These are phyloP conservation scores for Abortiporus biennis DNA, from an alignment of 1,284 basidiomycete genomes.

Conservation along the genomic window DNA sequence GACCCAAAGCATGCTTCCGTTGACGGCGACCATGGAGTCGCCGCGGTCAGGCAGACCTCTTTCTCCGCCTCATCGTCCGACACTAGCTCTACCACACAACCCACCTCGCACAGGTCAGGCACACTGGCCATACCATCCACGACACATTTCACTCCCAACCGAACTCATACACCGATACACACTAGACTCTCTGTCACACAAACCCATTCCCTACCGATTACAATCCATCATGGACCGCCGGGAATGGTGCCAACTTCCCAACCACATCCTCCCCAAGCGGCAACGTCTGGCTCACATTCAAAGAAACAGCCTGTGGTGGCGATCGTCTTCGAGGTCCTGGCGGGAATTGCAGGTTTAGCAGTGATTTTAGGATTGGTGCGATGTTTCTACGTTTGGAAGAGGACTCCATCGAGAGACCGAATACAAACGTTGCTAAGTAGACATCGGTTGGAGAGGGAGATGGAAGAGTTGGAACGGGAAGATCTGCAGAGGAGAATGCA, in stretches of 20 bases:
- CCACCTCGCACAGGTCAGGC: neutral
- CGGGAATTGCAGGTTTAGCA: slow-evolving; percentile 31
- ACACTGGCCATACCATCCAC: neutral
- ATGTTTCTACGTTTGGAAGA: slow-evolving; percentile 36
- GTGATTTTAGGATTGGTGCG: slow-evolving; percentile 31
- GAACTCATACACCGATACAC: too few species aligned
- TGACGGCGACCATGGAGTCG: too few species aligned
- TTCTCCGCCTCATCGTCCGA: too few species aligned
- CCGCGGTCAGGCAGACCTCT: too few species aligned
- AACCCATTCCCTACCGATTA: too few species aligned
- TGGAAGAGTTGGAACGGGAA: slow-evolving; percentile 35
- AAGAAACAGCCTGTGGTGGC: slow-evolving; percentile 20
- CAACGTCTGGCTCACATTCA: neutral
- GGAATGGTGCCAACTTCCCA: too few species aligned
- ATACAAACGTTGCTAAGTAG: slow-evolving; percentile 35
- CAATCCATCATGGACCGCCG: too few species aligned
- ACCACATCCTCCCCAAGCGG: too few species aligned
- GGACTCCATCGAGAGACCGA: slow-evolving; percentile 39
- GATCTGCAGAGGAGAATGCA: slow-evolving; percentile 15
- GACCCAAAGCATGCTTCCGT: too few species aligned
- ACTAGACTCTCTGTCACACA: too few species aligned
- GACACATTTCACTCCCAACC: neutral
- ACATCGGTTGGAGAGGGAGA: slow-evolving; percentile 44
- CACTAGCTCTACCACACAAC: neutral
- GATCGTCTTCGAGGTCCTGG: slow-evolving; percentile 42